These are phyloP conservation scores for Amphibolis antarctica DNA, from an alignment of 106 monocot species.

Conservation along the genomic window DNA sequence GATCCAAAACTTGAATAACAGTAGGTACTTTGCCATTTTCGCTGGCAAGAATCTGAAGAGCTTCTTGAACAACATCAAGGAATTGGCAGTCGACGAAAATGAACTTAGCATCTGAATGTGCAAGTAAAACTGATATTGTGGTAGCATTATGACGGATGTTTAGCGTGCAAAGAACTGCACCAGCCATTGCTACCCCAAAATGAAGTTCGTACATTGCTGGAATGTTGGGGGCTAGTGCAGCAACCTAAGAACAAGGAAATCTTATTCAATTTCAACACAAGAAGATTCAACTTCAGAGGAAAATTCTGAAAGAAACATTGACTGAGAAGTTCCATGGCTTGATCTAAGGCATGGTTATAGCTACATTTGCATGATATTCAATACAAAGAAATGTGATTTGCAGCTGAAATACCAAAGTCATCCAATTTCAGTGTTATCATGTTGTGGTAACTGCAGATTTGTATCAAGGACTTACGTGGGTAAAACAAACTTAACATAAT, in stretches of 20 bases:
- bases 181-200: conserved; percentile 72
- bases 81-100: conserved; percentile 49
- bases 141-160: conserved; percentile 56
- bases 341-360: background rate
- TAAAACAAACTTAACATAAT: too few species aligned
- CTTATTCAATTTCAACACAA: background rate
- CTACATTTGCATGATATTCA: background rate
- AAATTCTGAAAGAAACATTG: background rate
- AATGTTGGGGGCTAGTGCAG: conserved; percentile 50
- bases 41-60: conserved; percentile 31
- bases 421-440: background rate
- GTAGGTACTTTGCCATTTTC: conserved; percentile 15
- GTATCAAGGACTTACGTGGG: background rate
- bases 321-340: background rate
- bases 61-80: conserved; percentile 26
- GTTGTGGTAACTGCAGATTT: background rate
- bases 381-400: background rate
- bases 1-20: conserved; percentile 32
- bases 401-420: background rate
- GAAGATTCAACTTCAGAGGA: background rate
- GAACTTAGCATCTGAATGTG: conserved; percentile 51
- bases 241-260: conserved; percentile 28
- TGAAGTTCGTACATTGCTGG: conserved; percentile 77
- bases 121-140: conserved; percentile 47
- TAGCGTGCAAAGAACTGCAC: conserved; percentile 59